Conservation (phyloP, 2,329 filamentous ascomycete genomes). For the Ophiostoma fasciatum region DNA sequence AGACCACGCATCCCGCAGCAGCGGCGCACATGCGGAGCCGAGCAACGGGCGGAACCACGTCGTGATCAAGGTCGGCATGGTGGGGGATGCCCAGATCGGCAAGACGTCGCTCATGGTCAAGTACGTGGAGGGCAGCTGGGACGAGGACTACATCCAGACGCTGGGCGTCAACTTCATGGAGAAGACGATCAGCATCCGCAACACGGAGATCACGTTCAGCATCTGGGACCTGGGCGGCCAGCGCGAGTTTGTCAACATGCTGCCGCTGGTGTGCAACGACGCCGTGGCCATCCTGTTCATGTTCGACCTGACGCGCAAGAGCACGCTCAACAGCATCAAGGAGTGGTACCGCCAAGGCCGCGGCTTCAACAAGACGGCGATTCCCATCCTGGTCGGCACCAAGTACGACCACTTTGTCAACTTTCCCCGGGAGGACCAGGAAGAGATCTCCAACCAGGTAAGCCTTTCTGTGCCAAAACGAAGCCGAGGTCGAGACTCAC, state of each 20-base stretch:
- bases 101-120: slow-evolving; percentile 99
- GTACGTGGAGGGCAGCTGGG: slow-evolving; percentile 98
- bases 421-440: slow-evolving; percentile 91
- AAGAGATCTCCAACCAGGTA: slow-evolving; percentile 95
- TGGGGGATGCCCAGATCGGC: slow-evolving; percentile 95
- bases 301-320: slow-evolving; percentile 97
- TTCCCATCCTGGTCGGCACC: slow-evolving; percentile 89
- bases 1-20: slow-evolving; percentile 30
- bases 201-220: slow-evolving; percentile 98
- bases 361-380: slow-evolving; percentile 99
- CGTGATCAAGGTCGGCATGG: slow-evolving; percentile 99
- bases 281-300: slow-evolving; percentile 98
- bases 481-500: too few relatives aligned
- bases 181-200: slow-evolving; percentile 97
- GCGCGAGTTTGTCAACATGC: slow-evolving; percentile 98
- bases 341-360: slow-evolving; percentile 97
- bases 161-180: slow-evolving; percentile 99
- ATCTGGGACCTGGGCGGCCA: slow-evolving; percentile 98
- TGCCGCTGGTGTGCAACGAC: slow-evolving; percentile 97
- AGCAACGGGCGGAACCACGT: slow-evolving; percentile 52
- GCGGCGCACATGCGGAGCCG: slow-evolving; percentile 21
- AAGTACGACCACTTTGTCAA: slow-evolving; percentile 99
- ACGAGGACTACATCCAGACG: slow-evolving; percentile 99
- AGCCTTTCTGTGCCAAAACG: slow-evolving; percentile 5
- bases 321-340: slow-evolving; percentile 97